Conservation (phyloP, 257 asterid genomes). For the Craterostigma plantagineum region DNA sequence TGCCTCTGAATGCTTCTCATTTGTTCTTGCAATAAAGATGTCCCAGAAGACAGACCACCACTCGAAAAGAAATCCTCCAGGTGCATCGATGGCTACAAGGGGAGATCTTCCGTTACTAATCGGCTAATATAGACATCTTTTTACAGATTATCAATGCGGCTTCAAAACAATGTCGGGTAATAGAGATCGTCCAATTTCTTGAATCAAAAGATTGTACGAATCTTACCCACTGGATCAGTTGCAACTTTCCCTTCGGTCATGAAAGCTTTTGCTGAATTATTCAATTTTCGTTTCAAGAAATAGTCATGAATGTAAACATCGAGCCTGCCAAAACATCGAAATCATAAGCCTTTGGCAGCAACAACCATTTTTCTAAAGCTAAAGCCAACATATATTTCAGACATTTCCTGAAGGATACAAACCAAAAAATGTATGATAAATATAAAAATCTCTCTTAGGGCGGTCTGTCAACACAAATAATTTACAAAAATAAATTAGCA, state of each 20-base stretch:
- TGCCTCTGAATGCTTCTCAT: constrained; percentile 95
- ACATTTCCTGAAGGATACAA: too few species aligned
- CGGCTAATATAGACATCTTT: neutral
- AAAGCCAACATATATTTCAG: too few species aligned
- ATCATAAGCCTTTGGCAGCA: constrained; percentile 2
- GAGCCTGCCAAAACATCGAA: constrained; percentile 52
- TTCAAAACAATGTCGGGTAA: neutral
- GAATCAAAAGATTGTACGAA: neutral
- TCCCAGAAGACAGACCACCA: constrained; percentile 99
- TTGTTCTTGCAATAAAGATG: constrained; percentile 93
- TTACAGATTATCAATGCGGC: neutral
- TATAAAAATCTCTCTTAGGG: too few species aligned
- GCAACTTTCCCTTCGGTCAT: constrained; percentile 99
- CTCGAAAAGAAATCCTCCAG: constrained; percentile 96
- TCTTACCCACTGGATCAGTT: constrained; percentile 81
- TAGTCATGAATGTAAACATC: constrained; percentile 99
- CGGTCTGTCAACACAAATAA: too few species aligned
- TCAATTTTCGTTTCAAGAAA: constrained; percentile 73
- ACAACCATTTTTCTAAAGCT: constrained; percentile 5
- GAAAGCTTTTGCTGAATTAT: constrained; percentile 90
- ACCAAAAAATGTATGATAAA: too few species aligned
- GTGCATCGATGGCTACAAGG: constrained; percentile 89
- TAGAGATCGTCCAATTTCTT: neutral
- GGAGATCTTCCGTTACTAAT: constrained; percentile 2
- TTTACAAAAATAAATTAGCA: too few species aligned